Percentiles rank a stretch among this genome's conserved stretches.
Evolutionary conservation across 108 stramenopile species (phyloP).

Genomic region (Aurantiochytrium sp.): DNA sequence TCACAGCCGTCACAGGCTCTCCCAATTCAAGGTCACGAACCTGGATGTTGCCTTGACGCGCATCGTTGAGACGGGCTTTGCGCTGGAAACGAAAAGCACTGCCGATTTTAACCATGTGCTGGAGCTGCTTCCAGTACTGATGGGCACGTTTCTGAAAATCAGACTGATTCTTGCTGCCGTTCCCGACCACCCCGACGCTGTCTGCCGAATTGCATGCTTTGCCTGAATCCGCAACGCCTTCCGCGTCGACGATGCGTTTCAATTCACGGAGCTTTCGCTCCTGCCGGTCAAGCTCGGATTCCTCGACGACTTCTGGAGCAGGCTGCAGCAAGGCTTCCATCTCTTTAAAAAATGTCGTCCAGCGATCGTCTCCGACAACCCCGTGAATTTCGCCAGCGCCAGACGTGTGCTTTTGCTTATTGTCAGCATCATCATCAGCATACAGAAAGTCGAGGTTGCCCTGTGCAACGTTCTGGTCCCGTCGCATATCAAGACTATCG

Average conservation of each 20-base stretch:
- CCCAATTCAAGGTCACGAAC: not conserved
- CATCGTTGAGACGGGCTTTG: not conserved
- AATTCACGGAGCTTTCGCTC: not conserved
- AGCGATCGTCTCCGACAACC: not conserved
- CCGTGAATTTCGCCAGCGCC: not conserved
- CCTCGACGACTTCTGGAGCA: not conserved
- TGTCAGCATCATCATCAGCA: not conserved
- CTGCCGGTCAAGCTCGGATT: not conserved
- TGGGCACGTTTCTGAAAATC: not conserved
- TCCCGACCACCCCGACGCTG: too few species aligned
- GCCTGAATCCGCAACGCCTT: not conserved
- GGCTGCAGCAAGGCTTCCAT: not conserved
- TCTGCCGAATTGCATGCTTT: too few species aligned
- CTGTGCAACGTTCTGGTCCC: not conserved
- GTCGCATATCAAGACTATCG: not conserved
- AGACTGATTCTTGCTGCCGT: too few species aligned
- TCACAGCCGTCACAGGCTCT: not conserved
- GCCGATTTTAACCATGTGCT: not conserved
- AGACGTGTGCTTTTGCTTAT: not conserved
- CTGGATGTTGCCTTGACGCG: not conserved
- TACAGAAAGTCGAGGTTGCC: slow-evolving; percentile 8
- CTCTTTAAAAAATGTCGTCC: not conserved
- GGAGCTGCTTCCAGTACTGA: not conserved
- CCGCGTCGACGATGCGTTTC: not conserved
- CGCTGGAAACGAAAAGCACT: not conserved